Conservation (phyloP, 495 filamentous ascomycete genomes). For the Filosporella fistucella region DNA sequence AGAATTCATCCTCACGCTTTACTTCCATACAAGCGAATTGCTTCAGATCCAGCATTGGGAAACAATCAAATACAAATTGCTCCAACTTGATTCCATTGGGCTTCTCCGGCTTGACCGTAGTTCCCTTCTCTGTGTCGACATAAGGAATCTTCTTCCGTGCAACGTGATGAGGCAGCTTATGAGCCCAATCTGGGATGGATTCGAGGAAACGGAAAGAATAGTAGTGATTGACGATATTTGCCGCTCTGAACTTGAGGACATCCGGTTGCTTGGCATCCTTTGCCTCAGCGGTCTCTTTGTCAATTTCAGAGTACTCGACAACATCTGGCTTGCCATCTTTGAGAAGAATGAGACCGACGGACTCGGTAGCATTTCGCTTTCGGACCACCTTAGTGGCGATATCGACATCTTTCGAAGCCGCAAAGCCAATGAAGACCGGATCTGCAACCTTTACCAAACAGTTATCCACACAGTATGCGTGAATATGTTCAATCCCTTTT, state of each 20-base stretch:
- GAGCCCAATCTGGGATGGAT: slow-evolving; percentile 78
- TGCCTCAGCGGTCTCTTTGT: slow-evolving; percentile 79
- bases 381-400: slow-evolving; percentile 98
- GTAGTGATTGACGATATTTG: slow-evolving; percentile 99
- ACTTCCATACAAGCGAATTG: slow-evolving; percentile 97
- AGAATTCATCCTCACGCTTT: slow-evolving; percentile 96
- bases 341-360: slow-evolving; percentile 87
- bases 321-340: slow-evolving; percentile 98
- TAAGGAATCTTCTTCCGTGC: slow-evolving; percentile 97
- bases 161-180: slow-evolving; percentile 89
- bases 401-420: slow-evolving; percentile 83
- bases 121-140: slow-evolving; percentile 69
- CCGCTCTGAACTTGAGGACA: slow-evolving; percentile 91
- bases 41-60: slow-evolving; percentile 79
- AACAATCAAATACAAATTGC: slow-evolving; percentile 99
- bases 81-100: slow-evolving; percentile 98
- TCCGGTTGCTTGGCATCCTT: slow-evolving; percentile 77
- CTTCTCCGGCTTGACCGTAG: slow-evolving; percentile 80
- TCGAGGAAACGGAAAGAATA: slow-evolving; percentile 94
- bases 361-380: slow-evolving; percentile 95
- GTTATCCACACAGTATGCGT: slow-evolving; percentile 98
- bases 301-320: slow-evolving; percentile 98
- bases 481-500: slow-evolving; percentile 91
- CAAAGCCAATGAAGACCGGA: slow-evolving; percentile 91
- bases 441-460: slow-evolving; percentile 98